phyloP scores from a whole-genome alignment of 768 basidiomycete genomes.

The Rhodotorula taiwanensis region DNA sequence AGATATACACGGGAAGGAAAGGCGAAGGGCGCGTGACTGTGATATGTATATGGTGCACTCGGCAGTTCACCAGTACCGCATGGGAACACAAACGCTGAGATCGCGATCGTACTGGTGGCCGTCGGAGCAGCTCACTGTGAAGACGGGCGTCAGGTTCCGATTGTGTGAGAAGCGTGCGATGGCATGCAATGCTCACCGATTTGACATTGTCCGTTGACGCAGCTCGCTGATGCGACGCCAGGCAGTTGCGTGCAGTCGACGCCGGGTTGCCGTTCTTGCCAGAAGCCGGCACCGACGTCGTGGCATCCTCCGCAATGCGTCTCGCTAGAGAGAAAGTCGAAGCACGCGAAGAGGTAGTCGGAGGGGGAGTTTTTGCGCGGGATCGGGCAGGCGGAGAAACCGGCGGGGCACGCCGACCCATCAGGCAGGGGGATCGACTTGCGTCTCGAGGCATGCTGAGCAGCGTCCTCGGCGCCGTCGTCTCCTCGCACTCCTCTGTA shows the following conservation, averaged over 20 bases:
- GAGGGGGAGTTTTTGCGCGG: not conserved
- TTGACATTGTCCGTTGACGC: constrained; percentile 35
- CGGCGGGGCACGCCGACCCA: constrained; percentile 20
- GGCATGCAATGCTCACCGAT: constrained; percentile 27
- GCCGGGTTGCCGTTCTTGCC: constrained; percentile 3
- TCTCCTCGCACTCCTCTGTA: too few relatives aligned
- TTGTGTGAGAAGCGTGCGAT: not conserved
- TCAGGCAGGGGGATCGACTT: constrained; percentile 2
- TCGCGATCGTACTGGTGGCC: constrained; percentile 10
- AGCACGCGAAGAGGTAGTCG: constrained; percentile 36
- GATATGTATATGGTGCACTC: too few relatives aligned
- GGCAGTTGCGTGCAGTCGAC: constrained; percentile 40
- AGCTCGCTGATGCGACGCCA: constrained; percentile 37
- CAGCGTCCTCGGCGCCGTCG: too few relatives aligned
- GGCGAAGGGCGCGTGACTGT: too few relatives aligned
- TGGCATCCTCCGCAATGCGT: constrained; percentile 43
- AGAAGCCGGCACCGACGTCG: constrained; percentile 10
- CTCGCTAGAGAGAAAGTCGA: constrained; percentile 37
- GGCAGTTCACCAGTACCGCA: constrained; percentile 17
- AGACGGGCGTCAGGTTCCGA: not conserved
- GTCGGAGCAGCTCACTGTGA: constrained; percentile 19
- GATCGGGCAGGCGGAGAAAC: constrained; percentile 20
- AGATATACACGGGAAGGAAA: too few relatives aligned
- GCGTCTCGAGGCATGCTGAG: too few relatives aligned
- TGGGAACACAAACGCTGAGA: constrained; percentile 2